These are phyloP conservation scores for Pezicula carpinea DNA, from an alignment of 2,329 filamentous ascomycete species.

Conservation along the genomic window DNA sequence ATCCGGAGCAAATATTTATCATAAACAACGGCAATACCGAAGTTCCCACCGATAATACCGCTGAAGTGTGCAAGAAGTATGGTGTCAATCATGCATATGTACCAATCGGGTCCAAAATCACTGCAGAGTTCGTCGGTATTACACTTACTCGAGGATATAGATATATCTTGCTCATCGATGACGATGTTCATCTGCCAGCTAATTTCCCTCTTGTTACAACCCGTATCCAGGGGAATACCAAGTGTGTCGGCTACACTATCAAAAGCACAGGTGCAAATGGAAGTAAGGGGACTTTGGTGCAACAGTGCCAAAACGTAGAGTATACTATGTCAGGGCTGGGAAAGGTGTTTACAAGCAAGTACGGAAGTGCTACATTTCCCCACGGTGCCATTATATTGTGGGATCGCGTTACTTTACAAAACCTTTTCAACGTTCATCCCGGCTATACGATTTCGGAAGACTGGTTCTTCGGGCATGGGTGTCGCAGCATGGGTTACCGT, in stretches of 20 bases:
- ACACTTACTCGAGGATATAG: slow-evolving; percentile 40
- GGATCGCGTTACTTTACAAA: slow-evolving; percentile 40
- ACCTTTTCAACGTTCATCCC: slow-evolving; percentile 42
- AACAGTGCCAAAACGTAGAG: slow-evolving; percentile 46
- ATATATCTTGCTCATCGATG: slow-evolving; percentile 43
- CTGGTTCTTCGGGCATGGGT: slow-evolving; percentile 47
- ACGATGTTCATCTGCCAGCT: slow-evolving; percentile 42
- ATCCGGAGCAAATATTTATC: slow-evolving; percentile 39
- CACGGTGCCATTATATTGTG: slow-evolving; percentile 46
- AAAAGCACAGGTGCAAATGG: too few species aligned
- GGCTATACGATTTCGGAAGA: slow-evolving; percentile 46
- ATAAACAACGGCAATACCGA: slow-evolving; percentile 44
- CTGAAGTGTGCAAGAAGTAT: slow-evolving; percentile 37
- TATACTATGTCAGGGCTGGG: slow-evolving; percentile 46
- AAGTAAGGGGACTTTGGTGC: slow-evolving; percentile 19
- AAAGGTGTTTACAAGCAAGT: slow-evolving; percentile 37
- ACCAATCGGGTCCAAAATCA: slow-evolving; percentile 43
- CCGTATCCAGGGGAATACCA: slow-evolving; percentile 30
- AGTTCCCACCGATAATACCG: slow-evolving; percentile 42
- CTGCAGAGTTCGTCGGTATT: slow-evolving; percentile 44
- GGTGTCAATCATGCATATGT: slow-evolving; percentile 45
- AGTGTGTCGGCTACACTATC: too few species aligned
- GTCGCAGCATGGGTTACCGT: slow-evolving; percentile 37
- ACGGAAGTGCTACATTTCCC: slow-evolving; percentile 44
- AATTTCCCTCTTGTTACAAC: slow-evolving; percentile 43